Base-by-base conservation (phyloP, 306 rosid species). In the Pyrus pyrifolia region DNA sequence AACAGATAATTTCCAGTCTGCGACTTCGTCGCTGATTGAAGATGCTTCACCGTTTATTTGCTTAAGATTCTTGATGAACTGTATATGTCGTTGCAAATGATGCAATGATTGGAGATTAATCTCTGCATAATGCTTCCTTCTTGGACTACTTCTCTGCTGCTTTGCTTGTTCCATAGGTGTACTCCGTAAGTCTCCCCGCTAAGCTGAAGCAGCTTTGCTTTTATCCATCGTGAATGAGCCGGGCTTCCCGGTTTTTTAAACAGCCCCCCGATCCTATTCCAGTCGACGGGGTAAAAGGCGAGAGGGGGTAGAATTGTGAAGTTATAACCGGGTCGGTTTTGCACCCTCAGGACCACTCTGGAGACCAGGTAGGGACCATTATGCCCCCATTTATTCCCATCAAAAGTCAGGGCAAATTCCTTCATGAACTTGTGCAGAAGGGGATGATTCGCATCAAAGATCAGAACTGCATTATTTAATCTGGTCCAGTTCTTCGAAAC, bases 331-430 rank as follows among this genome's bases (percentile, higher is more conserved):
- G 83, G 80, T 10, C 53, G 64, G 13, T 72, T 67, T 57, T 76
- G 75, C 11, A 82, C 62, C 57, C 83, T 89, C 78, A 53, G 57
- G 35, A 88, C 89, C 58, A 95, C 97, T 78, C 96, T 88, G 1
- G 98, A 86, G 63, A 95, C 96, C 74, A 95, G 65, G 81, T 90
- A 90, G 3, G 99, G 97, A 70, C 97, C 99, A 74, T 95, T 95
- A 65, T 89, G 81, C 23, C 97, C 98, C 97, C 96, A 90, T 76
- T 51, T 87, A 61, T 78, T 95, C 8, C 97, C 99, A 82, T 92
- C 87, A 81, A 90, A 95, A 74, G 90, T 88, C 33, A 64, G 70
- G 0, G 92, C 84, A 82, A 95, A 92, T 21, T 92, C 96, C 75
- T 82, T 27, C 19, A 90, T 90, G 84, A 95, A 95, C 31, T 75